Percentiles rank a stretch among this genome's conserved stretches.
Evolutionary conservation across 805 yeast genomes (phyloP).

Genomic region (Cyberlindnera veronae): DNA sequence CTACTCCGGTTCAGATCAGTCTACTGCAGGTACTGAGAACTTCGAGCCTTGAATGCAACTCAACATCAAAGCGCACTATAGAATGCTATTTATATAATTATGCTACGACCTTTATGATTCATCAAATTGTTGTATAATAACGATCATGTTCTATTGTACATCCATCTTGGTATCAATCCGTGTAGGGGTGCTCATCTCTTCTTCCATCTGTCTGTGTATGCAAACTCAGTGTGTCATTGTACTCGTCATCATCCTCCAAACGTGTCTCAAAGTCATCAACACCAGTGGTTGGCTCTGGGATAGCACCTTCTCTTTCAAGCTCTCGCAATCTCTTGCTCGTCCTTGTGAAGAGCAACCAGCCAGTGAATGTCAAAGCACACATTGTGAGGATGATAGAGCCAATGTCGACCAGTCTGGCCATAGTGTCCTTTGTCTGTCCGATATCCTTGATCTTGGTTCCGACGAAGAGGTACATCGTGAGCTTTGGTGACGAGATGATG

Average conservation of each 20-base stretch:
- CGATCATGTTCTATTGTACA: not conserved
- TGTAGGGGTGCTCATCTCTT: slow-evolving; percentile 1
- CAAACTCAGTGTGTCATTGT: slow-evolving; percentile 10
- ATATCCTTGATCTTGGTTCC: slow-evolving; percentile 72
- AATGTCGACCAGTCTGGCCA: slow-evolving; percentile 57
- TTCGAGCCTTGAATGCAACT: no score
- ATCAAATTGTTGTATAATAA: not conserved
- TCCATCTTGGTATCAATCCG: no score
- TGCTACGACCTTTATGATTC: not conserved
- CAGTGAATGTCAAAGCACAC: slow-evolving; percentile 51
- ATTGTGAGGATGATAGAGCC: slow-evolving; percentile 57
- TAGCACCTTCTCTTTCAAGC: slow-evolving; percentile 23
- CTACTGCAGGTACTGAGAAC: no score
- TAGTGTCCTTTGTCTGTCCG: slow-evolving; percentile 52
- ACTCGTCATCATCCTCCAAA: slow-evolving; percentile 13
- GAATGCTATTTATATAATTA: not conserved
- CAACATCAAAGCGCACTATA: no score
- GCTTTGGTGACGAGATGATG: slow-evolving; percentile 74
- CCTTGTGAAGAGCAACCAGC: slow-evolving; percentile 63
- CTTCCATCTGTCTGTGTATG: slow-evolving; percentile 13
- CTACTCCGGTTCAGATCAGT: slow-evolving; percentile 10
- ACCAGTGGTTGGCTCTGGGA: slow-evolving; percentile 1
- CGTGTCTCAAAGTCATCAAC: slow-evolving; percentile 20
- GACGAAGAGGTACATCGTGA: slow-evolving; percentile 69
- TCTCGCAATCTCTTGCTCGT: slow-evolving; percentile 36